phyloP scores from a whole-genome alignment of 2,329 filamentous ascomycete species.

The Rachicladosporium sp. region DNA sequence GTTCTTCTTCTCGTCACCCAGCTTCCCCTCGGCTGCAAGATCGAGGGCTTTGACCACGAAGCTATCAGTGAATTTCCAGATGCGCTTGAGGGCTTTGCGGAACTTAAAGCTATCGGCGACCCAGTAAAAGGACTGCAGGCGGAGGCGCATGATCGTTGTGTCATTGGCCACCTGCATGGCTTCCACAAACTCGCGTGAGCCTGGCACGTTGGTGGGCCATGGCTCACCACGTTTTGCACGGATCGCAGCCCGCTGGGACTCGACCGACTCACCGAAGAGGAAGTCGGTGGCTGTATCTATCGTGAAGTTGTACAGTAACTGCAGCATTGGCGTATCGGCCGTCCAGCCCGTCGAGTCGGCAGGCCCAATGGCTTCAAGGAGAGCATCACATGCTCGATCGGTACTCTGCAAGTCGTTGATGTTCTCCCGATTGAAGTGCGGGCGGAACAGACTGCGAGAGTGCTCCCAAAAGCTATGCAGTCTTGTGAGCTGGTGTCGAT shows the following conservation, averaged over 20 bases:
- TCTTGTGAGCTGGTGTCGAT: no score
- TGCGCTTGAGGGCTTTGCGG: slow-evolving; percentile 26
- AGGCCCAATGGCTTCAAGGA: no score
- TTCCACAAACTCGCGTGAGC: slow-evolving; percentile 13
- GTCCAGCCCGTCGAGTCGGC: slow-evolving; percentile 13
- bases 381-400: slow-evolving; percentile 8
- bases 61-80: slow-evolving; percentile 13
- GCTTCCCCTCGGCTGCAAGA: neutral
- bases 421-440: slow-evolving; percentile 20
- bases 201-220: neutral
- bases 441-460: slow-evolving; percentile 18
- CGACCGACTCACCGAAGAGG: slow-evolving; percentile 19
- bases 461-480: slow-evolving; percentile 14
- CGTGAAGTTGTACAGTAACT: slow-evolving; percentile 23
- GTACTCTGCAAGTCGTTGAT: slow-evolving; percentile 21
- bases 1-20: slow-evolving; percentile 3
- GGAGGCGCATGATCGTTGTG: slow-evolving; percentile 13
- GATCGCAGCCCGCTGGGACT: no score
- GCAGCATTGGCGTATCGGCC: slow-evolving; percentile 13
- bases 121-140: slow-evolving; percentile 27
- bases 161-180: slow-evolving; percentile 13
- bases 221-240: no score
- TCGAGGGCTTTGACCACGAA: slow-evolving; percentile 10
- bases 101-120: slow-evolving; percentile 29
- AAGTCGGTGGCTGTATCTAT: slow-evolving; percentile 28